These are phyloP conservation scores for Dactylellina cionopaga DNA, from an alignment of 2,329 filamentous ascomycete genomes.

Conservation along the genomic window DNA sequence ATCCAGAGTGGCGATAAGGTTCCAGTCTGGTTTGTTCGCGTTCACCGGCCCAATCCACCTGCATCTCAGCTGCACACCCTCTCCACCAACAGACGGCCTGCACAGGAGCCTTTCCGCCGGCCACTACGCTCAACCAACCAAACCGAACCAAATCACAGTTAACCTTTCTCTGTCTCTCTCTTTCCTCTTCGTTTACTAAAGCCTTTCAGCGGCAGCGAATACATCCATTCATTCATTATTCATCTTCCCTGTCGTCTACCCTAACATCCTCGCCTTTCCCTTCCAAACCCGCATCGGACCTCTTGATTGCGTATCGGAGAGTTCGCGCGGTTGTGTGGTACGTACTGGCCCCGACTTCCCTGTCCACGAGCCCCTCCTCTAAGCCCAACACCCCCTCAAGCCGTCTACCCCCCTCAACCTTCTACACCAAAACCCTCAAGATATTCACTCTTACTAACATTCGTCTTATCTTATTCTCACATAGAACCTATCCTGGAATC, in stretches of 20 bases:
- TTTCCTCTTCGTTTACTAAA: slow-evolving; percentile 1
- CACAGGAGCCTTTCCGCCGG: slow-evolving; percentile 12
- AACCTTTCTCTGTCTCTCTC: slow-evolving; percentile 7
- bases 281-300: slow-evolving; percentile 50
- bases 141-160: neutral
- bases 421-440: slow-evolving; percentile 15
- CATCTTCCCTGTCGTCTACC: slow-evolving; percentile 11
- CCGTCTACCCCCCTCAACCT: slow-evolving; percentile 35
- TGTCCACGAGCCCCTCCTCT: slow-evolving; percentile 49
- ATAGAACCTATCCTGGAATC: neutral
- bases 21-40: slow-evolving; percentile 30
- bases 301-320: slow-evolving; percentile 48
- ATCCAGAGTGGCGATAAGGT: slow-evolving; percentile 47
- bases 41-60: slow-evolving; percentile 16
- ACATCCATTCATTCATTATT: slow-evolving; percentile 29
- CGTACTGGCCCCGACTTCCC: slow-evolving; percentile 47
- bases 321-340: slow-evolving; percentile 51
- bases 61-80: slow-evolving; percentile 24
- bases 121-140: neutral
- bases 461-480: neutral
- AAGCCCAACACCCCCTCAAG: slow-evolving; percentile 1
- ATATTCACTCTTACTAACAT: slow-evolving; percentile 16
- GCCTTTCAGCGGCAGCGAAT: slow-evolving; percentile 11
- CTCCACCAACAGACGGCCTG: slow-evolving; percentile 10
- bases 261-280: slow-evolving; percentile 30